Evolutionary conservation across 495 filamentous ascomycete genomes (phyloP), one percentile per base, ranked within the genome.

Genomic region (Aspergillus saccharolyticus): DNA sequence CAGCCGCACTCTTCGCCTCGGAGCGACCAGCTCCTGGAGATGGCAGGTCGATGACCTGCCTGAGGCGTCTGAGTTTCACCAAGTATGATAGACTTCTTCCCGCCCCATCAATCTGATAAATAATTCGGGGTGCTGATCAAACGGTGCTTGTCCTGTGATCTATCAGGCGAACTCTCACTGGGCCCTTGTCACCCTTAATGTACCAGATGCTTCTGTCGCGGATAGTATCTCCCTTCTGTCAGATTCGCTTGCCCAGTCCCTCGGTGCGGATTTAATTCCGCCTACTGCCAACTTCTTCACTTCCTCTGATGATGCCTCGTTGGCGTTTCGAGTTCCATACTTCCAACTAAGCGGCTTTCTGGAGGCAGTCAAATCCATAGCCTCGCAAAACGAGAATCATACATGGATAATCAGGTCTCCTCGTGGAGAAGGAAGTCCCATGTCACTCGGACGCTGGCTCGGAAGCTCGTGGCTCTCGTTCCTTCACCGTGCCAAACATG

Each of bases 351-450:
- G 43, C 5, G 22, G n/a, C 4, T 47, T 48, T 48, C 33, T 55
- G 53, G 68, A 78, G 0, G 72, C 20, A 6, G 14, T 49, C 46
- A 18, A 49, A 25, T 25, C n/a, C 2, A 24, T 48, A 14, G 12
- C 20, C 1, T 49, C 21, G 9, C 12, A 28, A 5, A n/a, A 25
- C 3, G 15, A 49, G n/a, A 22, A 49, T 15, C 1, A 9, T 28
- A 49, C 46, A 16, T 49, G 46, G 46, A 15, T 15, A 25, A 49
- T 49, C 21, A 25, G 17, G 12, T 6, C 12, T 28, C 25, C 21
- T 15, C 46, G 20, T n/a, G 18, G 46, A 16, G 46, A 49, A n/a
- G 46, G 20, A 4, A 1, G 21, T 25, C 46, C 20, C 44, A 3
- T 20, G 4, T 46, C 21, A 21, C 44, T 46, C 4, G 44, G 44